Evolutionary conservation across 768 basidiomycete species (phyloP), one percentile per base, ranked within the genome.

Genomic region (Agrocybe pediades): DNA sequence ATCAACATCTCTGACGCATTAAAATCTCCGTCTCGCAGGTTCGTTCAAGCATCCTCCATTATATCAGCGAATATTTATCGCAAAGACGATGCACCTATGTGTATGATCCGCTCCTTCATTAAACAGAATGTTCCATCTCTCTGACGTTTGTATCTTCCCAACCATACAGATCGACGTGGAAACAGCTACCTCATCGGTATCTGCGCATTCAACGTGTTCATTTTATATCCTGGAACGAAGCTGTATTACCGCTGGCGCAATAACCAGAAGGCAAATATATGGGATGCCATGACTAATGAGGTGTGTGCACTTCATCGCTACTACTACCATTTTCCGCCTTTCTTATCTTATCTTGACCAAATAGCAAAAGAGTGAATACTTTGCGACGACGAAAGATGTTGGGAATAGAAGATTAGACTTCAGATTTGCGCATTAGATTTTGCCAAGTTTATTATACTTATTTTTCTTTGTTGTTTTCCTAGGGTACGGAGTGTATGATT

Each of bases 341-440:
- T 16, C 16, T 24, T 21, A n/a, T 41, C 27, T 27, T 9, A 26
- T n/a, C 24, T 26, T 21, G 2, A 15, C 33, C 25, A 8, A 30
- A 6, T 60, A 85, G 83, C 78, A 84, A 68, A 80, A 79, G 55
- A 70, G 71, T 21, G 60, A 78, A 26, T 88, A 88, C 61, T 69
- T 87, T 2, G 58, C 62, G 9, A 85, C 80, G 1, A 85, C 86
- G 13, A 79, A 64, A 16, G 85, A 88, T 59, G 60, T 74, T 17
- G 85, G 85, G 24, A 87, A 84, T 53, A 73, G 77, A 55, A 73
- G 82, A 15, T 72, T 86, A 23, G 83, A 86, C 62, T 87, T 85
- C 64, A 70, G 80, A 29, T 86, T 86, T 54, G 82, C 80, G 2
- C 79, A 85, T 66, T 84, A 83, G 81, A 55, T 71, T 82, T 29